Conservation (phyloP, 2,329 filamentous ascomycete species). For the Peltaster fructicola region DNA sequence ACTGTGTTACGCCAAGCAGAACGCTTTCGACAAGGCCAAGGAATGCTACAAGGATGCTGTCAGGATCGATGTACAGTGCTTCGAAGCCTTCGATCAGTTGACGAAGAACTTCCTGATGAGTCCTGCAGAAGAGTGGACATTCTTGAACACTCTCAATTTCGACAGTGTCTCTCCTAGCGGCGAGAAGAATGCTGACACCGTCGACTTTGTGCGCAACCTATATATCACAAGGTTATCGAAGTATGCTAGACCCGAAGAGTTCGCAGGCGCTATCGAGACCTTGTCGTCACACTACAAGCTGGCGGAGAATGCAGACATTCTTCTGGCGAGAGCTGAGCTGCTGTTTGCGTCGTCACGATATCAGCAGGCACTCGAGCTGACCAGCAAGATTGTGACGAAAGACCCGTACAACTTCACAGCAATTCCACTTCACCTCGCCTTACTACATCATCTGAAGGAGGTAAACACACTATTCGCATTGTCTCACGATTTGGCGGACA, state of each 20-base stretch:
- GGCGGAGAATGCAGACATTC: slow-evolving; percentile 68
- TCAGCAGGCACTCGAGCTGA: slow-evolving; percentile 68
- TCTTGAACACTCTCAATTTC: slow-evolving; percentile 78
- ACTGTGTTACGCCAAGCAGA: slow-evolving; percentile 89
- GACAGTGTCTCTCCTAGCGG: slow-evolving; percentile 54
- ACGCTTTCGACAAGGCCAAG: slow-evolving; percentile 90
- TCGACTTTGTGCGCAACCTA: slow-evolving; percentile 85
- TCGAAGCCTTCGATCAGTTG: slow-evolving; percentile 92
- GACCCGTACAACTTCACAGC: slow-evolving; percentile 82
- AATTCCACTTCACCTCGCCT: slow-evolving; percentile 81
- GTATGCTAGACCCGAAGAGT: slow-evolving; percentile 71
- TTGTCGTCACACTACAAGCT: slow-evolving; percentile 89
- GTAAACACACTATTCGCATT: slow-evolving; percentile 84
- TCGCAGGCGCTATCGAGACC: slow-evolving; percentile 73
- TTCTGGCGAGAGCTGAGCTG: slow-evolving; percentile 76
- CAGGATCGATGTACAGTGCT: slow-evolving; percentile 91
- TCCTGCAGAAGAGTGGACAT: slow-evolving; percentile 76
- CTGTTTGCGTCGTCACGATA: slow-evolving; percentile 92
- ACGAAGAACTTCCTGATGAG: slow-evolving; percentile 91
- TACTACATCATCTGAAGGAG: slow-evolving; percentile 69
- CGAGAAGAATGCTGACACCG: slow-evolving; percentile 58
- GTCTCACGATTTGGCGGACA: slow-evolving; percentile 80
- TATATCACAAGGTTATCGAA: slow-evolving; percentile 93
- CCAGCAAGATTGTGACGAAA: slow-evolving; percentile 60
- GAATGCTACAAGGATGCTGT: slow-evolving; percentile 98